Evolutionary conservation across 225 moss, liverwort and hornwort genomes (phyloP), one percentile per base, ranked within the genome.

Genomic region (Ulota crispa): DNA sequence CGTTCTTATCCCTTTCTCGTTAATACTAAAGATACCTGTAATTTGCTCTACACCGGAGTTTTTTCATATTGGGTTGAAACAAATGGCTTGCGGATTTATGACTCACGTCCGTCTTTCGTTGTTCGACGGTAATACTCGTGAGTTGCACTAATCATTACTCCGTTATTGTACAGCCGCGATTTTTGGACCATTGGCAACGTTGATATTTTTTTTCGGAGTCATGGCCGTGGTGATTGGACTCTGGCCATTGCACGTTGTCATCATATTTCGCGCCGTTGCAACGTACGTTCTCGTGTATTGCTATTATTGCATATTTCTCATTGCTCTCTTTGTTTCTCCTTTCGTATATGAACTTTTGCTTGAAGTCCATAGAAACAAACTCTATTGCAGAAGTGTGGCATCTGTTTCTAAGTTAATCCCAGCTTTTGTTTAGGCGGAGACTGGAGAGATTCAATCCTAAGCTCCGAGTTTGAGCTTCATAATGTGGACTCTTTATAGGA

Each of bases 221-320:
- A 87, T 87, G 86, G 86, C 72, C 37, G 86, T 87, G 81, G 91
- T 88, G 83, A 75, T 91, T 77, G 88, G 85, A 78, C 88, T 91
- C 78, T 91, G 91, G 91, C 86, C 85, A 60, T 81, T 50, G 42
- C 78, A 88, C 65, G 72, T 91, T 47, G 68, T 88, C 80, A 67
- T 68, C 72, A 68, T 81, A 39, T 86, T 74, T 83, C 86, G 85
- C 57, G 78, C 88, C 28, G 56, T 81, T 81, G 83, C 81, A 85
- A 85, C 28, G 91, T 91, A 86, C 28, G 80, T 70, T 37, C 28
- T 23, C 27, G 55, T 55, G 41, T 6, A 45, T 65, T 75, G 47
- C 56, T 67, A 30, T 55, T 67, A 30, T 55, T 76, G 30, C 75
- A n/a, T 60, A 80, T 24, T 68, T 62, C 64, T 72, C 69, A 13